Base-by-base conservation (phyloP, 768 basidiomycete species). In the Russula virescens region DNA sequence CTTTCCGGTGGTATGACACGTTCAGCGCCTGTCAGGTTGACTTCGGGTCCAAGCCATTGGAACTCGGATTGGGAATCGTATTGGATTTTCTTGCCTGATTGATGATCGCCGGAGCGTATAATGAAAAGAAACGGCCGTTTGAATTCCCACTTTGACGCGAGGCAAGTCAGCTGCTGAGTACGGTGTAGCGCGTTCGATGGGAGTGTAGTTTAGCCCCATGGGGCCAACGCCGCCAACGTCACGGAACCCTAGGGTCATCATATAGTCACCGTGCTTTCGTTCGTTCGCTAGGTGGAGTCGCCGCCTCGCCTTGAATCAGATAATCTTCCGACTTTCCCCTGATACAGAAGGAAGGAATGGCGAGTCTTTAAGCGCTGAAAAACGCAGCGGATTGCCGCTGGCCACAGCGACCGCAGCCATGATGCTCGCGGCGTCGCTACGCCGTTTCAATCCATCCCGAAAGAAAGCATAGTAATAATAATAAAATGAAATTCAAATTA, bases 341-440 rank as follows among this genome's bases (percentile, higher is more conserved):
- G 73, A 64, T 3, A 75, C 55, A 2, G 74, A 66, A 11, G 72
- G 73, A 8, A 75, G 54, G 57, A 73, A 75, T 1, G 69, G 48
- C 14, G 73, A 73, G 35, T 73, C 71, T 49, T 71, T 73, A 8
- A 71, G 54, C 21, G 71, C 40, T 25, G 73, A 71, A 1, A 75
- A 65, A 21, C 69, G 64, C 31, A 31, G 31, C 2, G 67, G 69
- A 0, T 38, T 50, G 2, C 63, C 70, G 4, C 60, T 65, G 50
- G 50, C 69, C 11, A 69, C 72, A 3, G 72, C 63, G 16, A 67
- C 64, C 26, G 74, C 70, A 1, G 72, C 73, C 57, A 74, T 69
- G 5, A 75, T 62, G 25, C 65, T 71, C 13, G 71, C 64, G 7
- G 71, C 72, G 3, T 75, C 73, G 35, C 74, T 75, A 49, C 31